These are phyloP conservation scores for Durio zibethinus DNA, from an alignment of 345 rosid species.

Conservation along the genomic window DNA sequence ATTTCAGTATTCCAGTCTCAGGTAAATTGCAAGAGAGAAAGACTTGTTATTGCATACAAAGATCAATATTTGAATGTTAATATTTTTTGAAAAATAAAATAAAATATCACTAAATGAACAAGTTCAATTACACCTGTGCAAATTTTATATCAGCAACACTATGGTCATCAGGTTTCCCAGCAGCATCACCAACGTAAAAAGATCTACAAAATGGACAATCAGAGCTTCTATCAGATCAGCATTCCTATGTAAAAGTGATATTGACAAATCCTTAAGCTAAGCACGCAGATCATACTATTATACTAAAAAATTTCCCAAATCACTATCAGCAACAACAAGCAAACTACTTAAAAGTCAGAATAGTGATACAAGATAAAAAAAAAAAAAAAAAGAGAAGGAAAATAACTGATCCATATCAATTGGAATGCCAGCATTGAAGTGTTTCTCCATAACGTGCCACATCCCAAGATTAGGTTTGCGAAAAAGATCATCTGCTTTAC, in stretches of 20 bases:
- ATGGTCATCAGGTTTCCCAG: slow-evolving; percentile 76
- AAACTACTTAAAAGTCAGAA: background rate
- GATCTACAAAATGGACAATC: slow-evolving; percentile 54
- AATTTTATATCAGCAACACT: slow-evolving; percentile 85
- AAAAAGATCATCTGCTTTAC: slow-evolving; percentile 58
- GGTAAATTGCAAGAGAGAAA: background rate
- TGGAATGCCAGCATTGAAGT: slow-evolving; percentile 75
- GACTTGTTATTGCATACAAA: background rate
- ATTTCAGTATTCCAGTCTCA: background rate
- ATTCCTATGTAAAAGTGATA: background rate
- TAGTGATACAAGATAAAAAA: slow-evolving; percentile 4
- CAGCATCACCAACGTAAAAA: slow-evolving; percentile 96
- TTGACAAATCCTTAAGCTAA: background rate
- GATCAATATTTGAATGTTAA: background rate
- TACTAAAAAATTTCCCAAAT: background rate
- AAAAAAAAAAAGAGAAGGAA: slow-evolving; percentile 23
- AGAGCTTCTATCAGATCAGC: background rate
- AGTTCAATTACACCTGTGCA: slow-evolving; percentile 56
- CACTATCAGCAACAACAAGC: background rate
- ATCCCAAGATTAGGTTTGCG: slow-evolving; percentile 93
- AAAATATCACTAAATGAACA: background rate
- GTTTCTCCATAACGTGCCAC: slow-evolving; percentile 86
- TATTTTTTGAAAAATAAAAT: background rate
- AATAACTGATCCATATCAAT: slow-evolving; percentile 76
- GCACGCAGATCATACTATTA: background rate